Conservation (phyloP, 2,329 filamentous ascomycete species). For the Fusarium algeriense region DNA sequence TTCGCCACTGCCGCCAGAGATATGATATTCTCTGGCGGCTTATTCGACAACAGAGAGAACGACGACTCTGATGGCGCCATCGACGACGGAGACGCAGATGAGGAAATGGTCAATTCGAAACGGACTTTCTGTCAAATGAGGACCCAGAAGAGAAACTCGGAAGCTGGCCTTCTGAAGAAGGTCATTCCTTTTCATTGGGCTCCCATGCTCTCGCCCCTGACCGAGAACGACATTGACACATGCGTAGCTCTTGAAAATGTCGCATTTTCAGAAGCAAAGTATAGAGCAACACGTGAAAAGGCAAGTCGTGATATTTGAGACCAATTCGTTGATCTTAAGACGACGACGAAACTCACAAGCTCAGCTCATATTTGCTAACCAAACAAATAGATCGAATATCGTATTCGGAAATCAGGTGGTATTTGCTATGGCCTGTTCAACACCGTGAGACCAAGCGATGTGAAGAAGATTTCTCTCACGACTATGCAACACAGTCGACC, state of each 20-base stretch:
- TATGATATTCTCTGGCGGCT: slow-evolving; percentile 45
- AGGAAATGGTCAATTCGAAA: slow-evolving; percentile 53
- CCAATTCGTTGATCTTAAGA: neutral
- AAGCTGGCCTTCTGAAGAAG: slow-evolving; percentile 54
- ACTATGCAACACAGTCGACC: slow-evolving; percentile 64
- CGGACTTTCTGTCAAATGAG: slow-evolving; percentile 57
- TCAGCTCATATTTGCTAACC: slow-evolving; percentile 2
- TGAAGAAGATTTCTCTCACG: slow-evolving; percentile 61
- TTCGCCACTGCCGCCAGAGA: slow-evolving; percentile 46
- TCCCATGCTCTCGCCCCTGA: slow-evolving; percentile 76
- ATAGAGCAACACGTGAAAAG: slow-evolving; percentile 67
- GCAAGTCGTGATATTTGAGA: slow-evolving; percentile 50
- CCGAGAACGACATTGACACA: slow-evolving; percentile 72
- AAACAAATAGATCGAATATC: slow-evolving; percentile 49
- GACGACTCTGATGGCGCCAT: slow-evolving; percentile 51
- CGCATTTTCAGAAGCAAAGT: slow-evolving; percentile 62
- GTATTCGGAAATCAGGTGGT: slow-evolving; percentile 59
- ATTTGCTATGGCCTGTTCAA: slow-evolving; percentile 86
- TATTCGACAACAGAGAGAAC: slow-evolving; percentile 18
- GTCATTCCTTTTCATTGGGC: slow-evolving; percentile 69
- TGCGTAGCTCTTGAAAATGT: slow-evolving; percentile 67
- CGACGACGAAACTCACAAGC: neutral
- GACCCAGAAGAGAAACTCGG: slow-evolving; percentile 52
- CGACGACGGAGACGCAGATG: slow-evolving; percentile 57
- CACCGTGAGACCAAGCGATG: slow-evolving; percentile 64